Percentiles rank a stretch among this genome's conserved stretches.
phyloP scores from a whole-genome alignment of 371 early-diverging fungal species.

The Thermomucor indicae-seudaticae region DNA sequence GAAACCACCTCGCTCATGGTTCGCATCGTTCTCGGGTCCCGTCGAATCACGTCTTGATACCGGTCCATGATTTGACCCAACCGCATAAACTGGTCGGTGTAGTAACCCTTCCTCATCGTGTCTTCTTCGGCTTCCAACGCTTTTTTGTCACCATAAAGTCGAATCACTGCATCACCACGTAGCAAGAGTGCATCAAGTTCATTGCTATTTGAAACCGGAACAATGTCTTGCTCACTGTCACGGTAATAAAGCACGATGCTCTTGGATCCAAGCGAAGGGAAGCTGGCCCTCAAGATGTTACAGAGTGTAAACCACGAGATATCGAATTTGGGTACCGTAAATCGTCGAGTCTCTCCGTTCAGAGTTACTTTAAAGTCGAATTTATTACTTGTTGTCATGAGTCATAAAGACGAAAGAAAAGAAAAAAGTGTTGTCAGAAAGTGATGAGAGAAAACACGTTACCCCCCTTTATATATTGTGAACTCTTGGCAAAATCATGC shows the following conservation, averaged over 20 bases:
- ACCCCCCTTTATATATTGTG: no score
- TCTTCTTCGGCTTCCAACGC: not conserved
- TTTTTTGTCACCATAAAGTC: conserved; percentile 4
- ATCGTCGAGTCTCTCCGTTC: conserved; percentile 4
- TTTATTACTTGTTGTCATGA: not conserved
- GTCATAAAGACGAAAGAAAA: no score
- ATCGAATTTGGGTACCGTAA: conserved; percentile 2
- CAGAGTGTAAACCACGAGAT: conserved; percentile 7
- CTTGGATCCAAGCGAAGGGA: not conserved
- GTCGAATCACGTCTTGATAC: conserved; percentile 2
- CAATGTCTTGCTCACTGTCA: conserved; percentile 12
- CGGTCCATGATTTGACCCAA: conserved; percentile 7
- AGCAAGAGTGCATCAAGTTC: conserved; percentile 10
- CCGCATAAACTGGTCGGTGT: conserved; percentile 2
- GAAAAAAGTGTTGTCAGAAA: no score
- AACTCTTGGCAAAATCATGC: no score
- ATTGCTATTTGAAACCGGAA: conserved; percentile 8
- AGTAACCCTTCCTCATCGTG: not conserved
- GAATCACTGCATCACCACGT: not conserved
- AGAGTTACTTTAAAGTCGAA: conserved; percentile 11
- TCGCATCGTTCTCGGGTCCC: conserved; percentile 5
- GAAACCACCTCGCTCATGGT: no score
- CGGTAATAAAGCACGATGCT: conserved; percentile 10
- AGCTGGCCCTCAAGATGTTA: conserved; percentile 1
- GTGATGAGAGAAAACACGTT: no score